Evolutionary conservation across 2,329 filamentous ascomycete species (phyloP).

Genomic region (Sclerotinia subarctica): DNA sequence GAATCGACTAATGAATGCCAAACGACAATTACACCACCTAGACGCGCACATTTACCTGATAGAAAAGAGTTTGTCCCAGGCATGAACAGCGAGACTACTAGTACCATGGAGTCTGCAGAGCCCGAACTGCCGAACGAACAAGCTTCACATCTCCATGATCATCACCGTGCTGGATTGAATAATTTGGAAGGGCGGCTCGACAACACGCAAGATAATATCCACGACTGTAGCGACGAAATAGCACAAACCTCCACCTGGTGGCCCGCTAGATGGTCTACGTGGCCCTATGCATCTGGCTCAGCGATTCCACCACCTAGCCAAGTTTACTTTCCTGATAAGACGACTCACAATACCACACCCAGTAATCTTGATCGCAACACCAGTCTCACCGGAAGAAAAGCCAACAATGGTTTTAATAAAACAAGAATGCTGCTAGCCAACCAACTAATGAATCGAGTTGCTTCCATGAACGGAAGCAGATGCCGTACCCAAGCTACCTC

Average conservation of each 20-base stretch:
- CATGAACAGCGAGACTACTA: accelerated
- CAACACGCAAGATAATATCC: too few relatives aligned
- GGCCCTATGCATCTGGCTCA: not conserved
- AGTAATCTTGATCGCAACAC: not conserved
- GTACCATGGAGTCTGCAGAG: not conserved
- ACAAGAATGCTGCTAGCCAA: not conserved
- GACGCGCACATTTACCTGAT: not conserved
- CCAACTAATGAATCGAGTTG: not conserved
- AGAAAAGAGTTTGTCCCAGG: too few relatives aligned
- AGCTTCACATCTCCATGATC: not conserved
- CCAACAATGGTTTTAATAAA: not conserved
- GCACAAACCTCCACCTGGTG: not conserved
- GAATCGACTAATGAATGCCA: not conserved
- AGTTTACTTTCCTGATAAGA: not conserved
- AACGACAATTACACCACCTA: not conserved
- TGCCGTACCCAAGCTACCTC: not conserved
- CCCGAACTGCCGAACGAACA: not conserved
- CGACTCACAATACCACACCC: too few relatives aligned
- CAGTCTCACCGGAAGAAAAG: not conserved
- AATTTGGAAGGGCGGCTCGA: not conserved
- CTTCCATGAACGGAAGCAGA: not conserved
- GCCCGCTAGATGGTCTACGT: not conserved
- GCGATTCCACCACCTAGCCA: not conserved
- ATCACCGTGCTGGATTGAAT: too few relatives aligned
- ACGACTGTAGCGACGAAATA: not conserved